A percentile compares a stretch with the other conserved stretches of the same genome.
phyloP scores from a whole-genome alignment of 2,329 filamentous ascomycete species.

The Claviceps sp. region DNA sequence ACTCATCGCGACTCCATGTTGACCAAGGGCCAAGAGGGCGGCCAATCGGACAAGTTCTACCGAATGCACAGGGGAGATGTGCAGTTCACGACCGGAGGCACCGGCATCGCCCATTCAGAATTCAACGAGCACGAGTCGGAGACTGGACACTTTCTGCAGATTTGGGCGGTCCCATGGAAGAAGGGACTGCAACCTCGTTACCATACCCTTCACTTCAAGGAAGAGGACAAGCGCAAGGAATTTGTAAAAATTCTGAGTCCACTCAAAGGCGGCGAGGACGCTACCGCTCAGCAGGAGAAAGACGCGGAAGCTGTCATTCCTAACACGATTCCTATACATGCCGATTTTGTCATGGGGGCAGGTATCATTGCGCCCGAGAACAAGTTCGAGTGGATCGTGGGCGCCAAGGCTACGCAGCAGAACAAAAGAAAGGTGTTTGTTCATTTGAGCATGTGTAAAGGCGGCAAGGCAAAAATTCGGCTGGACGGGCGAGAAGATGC shows the following conservation, averaged over 20 bases:
- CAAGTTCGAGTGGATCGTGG: constrained; percentile 60
- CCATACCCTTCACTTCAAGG: constrained; percentile 59
- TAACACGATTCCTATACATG: constrained; percentile 69
- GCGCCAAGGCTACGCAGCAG: constrained; percentile 38
- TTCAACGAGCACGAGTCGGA: constrained; percentile 61
- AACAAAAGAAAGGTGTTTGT: constrained; percentile 62
- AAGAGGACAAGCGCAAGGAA: constrained; percentile 56
- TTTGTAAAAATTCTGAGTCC: constrained; percentile 69
- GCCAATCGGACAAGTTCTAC: constrained; percentile 49
- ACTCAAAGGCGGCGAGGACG: constrained; percentile 51
- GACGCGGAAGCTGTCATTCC: constrained; percentile 46
- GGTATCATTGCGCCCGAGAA: constrained; percentile 54
- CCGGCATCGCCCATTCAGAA: constrained; percentile 67
- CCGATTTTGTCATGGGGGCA: constrained; percentile 73
- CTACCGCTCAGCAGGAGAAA: constrained; percentile 48
- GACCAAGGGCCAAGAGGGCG: constrained; percentile 50
- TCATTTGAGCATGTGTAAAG: constrained; percentile 69
- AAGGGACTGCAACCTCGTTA: constrained; percentile 60
- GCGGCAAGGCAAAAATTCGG: constrained; percentile 58
- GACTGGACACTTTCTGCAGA: constrained; percentile 75
- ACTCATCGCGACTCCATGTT: constrained; percentile 82
- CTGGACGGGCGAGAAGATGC: constrained; percentile 53
- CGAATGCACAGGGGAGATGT: constrained; percentile 68
- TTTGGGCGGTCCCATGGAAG: constrained; percentile 75
- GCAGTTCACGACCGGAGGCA: constrained; percentile 83